These are phyloP conservation scores for Mycena filopes DNA, from an alignment of 768 basidiomycete genomes.

Conservation along the genomic window DNA sequence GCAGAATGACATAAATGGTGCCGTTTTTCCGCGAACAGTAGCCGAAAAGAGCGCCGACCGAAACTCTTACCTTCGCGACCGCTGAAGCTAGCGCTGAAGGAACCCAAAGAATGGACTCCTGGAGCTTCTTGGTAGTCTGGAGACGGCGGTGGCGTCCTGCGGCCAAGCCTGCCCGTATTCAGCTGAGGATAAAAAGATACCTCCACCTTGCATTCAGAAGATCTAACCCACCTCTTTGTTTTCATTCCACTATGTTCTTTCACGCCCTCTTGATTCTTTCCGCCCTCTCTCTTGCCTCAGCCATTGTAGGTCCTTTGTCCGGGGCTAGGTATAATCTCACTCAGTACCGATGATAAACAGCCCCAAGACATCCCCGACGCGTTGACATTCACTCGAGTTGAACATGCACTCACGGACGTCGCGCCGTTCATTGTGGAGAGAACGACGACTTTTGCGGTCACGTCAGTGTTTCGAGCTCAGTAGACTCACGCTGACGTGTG, in stretches of 20 bases:
- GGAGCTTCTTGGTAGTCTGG: no score
- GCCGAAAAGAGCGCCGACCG: no score
- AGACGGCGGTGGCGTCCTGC: no score
- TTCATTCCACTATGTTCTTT: slow-evolving; percentile 8
- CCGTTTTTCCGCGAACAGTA: no score
- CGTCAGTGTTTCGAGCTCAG: no score
- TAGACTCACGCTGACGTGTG: no score
- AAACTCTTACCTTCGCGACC: no score
- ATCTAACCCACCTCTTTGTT: background rate
- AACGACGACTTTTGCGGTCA: slow-evolving; percentile 1
- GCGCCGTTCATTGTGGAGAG: slow-evolving; percentile 4
- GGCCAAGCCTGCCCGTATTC: no score
- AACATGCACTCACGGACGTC: slow-evolving; percentile 13
- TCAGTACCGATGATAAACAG: background rate
- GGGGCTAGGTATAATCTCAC: background rate
- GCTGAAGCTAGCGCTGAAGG: no score
- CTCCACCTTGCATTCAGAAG: background rate
- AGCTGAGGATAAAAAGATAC: no score
- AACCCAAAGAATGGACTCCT: no score
- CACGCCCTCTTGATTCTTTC: slow-evolving; percentile 7
- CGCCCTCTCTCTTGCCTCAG: background rate
- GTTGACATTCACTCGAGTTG: slow-evolving; percentile 2
- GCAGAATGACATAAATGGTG: no score
- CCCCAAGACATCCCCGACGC: slow-evolving; percentile 7
- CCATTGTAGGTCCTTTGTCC: background rate